A percentile compares a stretch with the other conserved stretches of the same genome.
Evolutionary conservation across 192 early-diverging fungal species (phyloP).

Genomic region (Coemansia sp.): DNA sequence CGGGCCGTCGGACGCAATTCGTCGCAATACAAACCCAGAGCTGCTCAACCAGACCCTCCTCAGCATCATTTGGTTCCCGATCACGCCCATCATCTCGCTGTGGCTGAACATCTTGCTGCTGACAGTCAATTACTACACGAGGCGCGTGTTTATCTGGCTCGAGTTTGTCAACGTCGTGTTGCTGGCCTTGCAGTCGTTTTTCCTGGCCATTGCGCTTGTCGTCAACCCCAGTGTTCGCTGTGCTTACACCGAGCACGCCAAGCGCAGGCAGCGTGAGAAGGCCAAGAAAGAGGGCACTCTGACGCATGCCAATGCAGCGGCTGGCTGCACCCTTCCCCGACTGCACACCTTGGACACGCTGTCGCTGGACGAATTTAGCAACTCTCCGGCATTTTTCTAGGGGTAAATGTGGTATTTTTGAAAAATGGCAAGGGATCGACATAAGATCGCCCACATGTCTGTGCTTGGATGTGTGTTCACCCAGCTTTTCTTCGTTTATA

Average conservation of each 20-base stretch:
- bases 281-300: not conserved
- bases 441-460: not conserved
- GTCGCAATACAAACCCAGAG: conserved; percentile 2
- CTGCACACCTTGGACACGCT: not conserved
- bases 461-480: not conserved
- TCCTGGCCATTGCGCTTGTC: conserved; percentile 27
- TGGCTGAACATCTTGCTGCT: conserved; percentile 34
- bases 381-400: not conserved
- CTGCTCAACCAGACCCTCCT: conserved; percentile 23
- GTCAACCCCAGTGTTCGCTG: conserved; percentile 23
- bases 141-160: conserved; percentile 8
- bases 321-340: not conserved
- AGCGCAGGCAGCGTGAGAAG: not conserved
- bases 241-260: not conserved
- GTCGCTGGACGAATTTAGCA: not conserved
- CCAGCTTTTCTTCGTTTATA: not conserved
- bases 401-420: not conserved
- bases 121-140: conserved; percentile 21
- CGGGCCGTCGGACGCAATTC: not conserved
- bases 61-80: conserved; percentile 39
- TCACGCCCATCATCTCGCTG: conserved; percentile 33
- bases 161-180: conserved; percentile 30
- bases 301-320: not conserved
- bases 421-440: not conserved
- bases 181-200: conserved; percentile 34